Base-by-base conservation (phyloP, 805 yeast species). In the Candida silvatica region DNA sequence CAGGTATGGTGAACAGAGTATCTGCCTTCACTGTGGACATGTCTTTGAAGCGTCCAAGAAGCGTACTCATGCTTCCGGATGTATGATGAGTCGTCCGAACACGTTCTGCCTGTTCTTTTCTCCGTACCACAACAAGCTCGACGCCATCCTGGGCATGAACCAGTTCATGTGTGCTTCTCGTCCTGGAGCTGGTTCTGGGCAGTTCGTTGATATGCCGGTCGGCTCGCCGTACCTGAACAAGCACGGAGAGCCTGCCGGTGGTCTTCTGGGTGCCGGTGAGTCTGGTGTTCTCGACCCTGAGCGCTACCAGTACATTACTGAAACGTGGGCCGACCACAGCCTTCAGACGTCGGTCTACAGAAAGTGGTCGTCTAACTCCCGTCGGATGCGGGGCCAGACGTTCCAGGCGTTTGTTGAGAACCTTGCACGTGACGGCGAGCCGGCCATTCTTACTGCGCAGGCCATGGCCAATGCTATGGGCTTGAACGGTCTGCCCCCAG, bases 171-270 rank as follows among this genome's bases (percentile, higher is more conserved):
- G 17, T 20, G 19, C 25, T 20, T 12, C 17, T 19, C 6, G 7
- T 20, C n/a, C 11, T 11, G 7, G 23, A 17, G 25, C n/a, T n/a
- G 20, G 17, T 7, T 11, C 37, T 45, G 3, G 42, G 8, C 17
- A 17, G 39, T 27, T 40, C 23, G 14, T 49, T 26, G 38, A 32
- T 39, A 55, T 37, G 37, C 56, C 52, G 17, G 59, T 63, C 71
- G 42, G 71, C 71, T 37, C 84, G 0, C 92, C 90, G 11, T 83
- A 80, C 49, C 58, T 83, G 49, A 80, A 84, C 36, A 62, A 65
- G 4, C 87, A 81, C 54, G 94, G 94, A 17, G 92, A 83, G 52
- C 69, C 79, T 3, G 81, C 81, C 22, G 61, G 64, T 7, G 69
- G 69, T 15, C 64, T 76, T 3, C 60, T 66, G 40, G 67, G 69